phyloP scores from a whole-genome alignment of 768 basidiomycete genomes.

The Mycena polygramma region DNA sequence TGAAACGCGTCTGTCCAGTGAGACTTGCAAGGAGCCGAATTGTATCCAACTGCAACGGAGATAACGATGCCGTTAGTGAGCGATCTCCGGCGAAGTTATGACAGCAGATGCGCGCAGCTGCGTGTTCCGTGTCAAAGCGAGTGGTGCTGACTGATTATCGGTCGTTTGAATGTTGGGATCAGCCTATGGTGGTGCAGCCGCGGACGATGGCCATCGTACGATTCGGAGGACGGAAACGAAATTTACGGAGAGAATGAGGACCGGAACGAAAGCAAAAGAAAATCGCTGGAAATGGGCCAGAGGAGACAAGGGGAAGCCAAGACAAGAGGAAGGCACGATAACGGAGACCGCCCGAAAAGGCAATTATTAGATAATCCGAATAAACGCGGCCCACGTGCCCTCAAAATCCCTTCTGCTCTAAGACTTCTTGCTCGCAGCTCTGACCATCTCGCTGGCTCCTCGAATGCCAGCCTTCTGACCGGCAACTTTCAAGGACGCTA shows the following conservation, averaged over 20 bases:
- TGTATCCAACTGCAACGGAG: no score
- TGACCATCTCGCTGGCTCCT: background rate
- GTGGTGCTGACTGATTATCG: background rate
- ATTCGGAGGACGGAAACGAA: background rate
- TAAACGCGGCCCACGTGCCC: no score
- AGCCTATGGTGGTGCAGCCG: background rate
- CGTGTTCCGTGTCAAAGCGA: conserved; percentile 24
- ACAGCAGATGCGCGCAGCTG: no score
- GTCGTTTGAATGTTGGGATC: conserved; percentile 13
- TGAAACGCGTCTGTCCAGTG: no score
- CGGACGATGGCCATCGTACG: background rate
- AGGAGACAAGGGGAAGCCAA: background rate
- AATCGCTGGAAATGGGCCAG: no score
- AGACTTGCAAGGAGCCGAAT: no score
- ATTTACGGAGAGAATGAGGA: background rate
- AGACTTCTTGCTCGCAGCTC: background rate
- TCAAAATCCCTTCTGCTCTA: no score
- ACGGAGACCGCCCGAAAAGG: no score
- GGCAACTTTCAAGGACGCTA: no score
- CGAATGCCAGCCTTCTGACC: no score
- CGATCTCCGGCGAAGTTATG: conserved; percentile 6
- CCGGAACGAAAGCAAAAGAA: background rate
- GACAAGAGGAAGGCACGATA: no score
- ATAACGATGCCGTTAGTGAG: background rate
- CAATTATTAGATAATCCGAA: no score